Base-by-base conservation (phyloP, 148 eudicot genomes). In the Arctostaphylos glauca region DNA sequence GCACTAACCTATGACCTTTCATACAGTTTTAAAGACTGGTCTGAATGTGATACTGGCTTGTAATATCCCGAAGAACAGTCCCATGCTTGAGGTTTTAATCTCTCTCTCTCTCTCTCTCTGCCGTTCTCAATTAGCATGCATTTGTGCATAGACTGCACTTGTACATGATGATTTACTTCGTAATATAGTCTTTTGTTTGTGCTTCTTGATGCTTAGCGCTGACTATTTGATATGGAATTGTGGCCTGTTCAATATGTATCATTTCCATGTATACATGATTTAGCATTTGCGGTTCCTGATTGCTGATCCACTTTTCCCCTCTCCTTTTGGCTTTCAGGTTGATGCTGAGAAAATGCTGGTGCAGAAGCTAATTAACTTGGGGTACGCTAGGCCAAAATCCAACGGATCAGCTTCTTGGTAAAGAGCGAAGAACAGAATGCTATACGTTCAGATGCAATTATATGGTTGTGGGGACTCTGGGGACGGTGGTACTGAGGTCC, bases 1-100 rank as follows among this genome's bases (percentile, higher is more conserved):
- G 68, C 74, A 23, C 79, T 77, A 79, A 76, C 77, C 55, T 55
- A 53, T 68, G 46, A 59, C 47, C 49, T 79, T 10, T 54, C 38
- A 49, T 84, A 84, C 91, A 95, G 98, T 93, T 86, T 82, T 92
- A 79, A 92, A 89, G 87, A 95, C 98, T 60, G 97, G 97, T 49
- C 87, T 95, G 60, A 92, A 91, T 86, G 86, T 95, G 49, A 81
- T 92, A 53, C 83, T 95, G 48, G 97, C 98, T 79, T 95, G 95
- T 85, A 92, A 93, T 78, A 88, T 95, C 62, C 98, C 98, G 5
- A 95, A 95, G 89, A 88, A 86, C 77, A 90, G 80, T 77, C 94
- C 95, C 60, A 87, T 83, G 90, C 88, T 94, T 50, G 97, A 94
- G 96, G 98, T 92, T 73, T 81, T 43, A 43, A 0, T 60, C 67